Evolutionary conservation across 257 asterid species (phyloP), one percentile per base, ranked within the genome.

Genomic region (Thymus quinquecostatus): DNA sequence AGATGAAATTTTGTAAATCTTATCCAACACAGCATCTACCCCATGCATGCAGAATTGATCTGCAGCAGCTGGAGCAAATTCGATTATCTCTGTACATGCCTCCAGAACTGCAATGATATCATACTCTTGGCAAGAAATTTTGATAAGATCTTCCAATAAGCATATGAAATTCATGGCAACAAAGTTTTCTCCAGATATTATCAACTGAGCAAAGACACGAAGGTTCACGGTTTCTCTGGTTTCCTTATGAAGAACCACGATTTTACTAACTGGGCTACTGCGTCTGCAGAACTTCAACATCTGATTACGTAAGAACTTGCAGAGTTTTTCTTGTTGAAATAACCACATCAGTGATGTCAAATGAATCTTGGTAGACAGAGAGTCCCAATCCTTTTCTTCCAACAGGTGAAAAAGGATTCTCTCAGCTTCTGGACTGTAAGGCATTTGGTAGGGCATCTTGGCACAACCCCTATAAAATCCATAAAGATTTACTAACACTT

Each of bases 341-440:
- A 94, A 64, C 99, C 99, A 94, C 77, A 78, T 85, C 75, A 89
- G 76, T 47, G 99, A 88, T 60, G 85, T 82, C 55, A 79, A 53
- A 79, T 88, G 95, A 75, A 89, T 86, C 82, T 86, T 81, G 36
- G 84, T 74, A 51, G 89, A 77, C 74, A 89, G 87, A 71, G 89
- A 85, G 87, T 91, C 87, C 96, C 97, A 91, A 38, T 81, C 90
- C 64, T 82, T 85, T 72, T 89, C 92, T 58, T 79, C 83, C 78
- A 91, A 69, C 66, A 88, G 64, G 64, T 80, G 87, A 74, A 84
- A 91, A 57, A 91, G 81, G 69, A 85, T 84, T 82, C 78, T 86
- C 81, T 94, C 97, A 72, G 96, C 97, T 79, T 89, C 99, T 56
- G 84, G 86, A 77, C 99, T 94, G 77, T 88, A 91, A 64, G 96